Evolutionary conservation across 345 rosid species (phyloP), one percentile per base, ranked within the genome.

Genomic region (Geranium rotundifolium): DNA sequence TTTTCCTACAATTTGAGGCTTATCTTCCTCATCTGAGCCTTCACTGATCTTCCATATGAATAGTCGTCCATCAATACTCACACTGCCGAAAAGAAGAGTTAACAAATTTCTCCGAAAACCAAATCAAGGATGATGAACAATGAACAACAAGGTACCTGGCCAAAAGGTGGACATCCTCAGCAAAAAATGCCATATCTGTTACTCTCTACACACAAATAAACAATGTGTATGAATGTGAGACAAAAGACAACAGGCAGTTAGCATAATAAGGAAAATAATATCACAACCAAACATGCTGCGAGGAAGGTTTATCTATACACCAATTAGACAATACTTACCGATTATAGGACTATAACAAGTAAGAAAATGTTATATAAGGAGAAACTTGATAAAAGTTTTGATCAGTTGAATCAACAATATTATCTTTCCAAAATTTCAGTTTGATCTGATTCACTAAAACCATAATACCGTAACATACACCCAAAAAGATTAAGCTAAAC

Each of bases 121-220:
- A 60, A 23, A 49, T 13, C 50, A 46, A 18, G 5, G 56, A 19
- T 4, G 60, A 17, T 18, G 10, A 19, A 18, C 5, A 1, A 7
- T 17, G 54, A 18, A 17, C 17, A 69, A 63, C 56, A 46, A 52
- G 37, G 31, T 76, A 87, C 95, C 90, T 87, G 52, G 95, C 90
- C 69, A 87, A 67, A 61, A 85, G 84, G 74, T 87, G 90, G 73
- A 87, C 95, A 81, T 87, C 95, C 73, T 87, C 90, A 4, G 90
- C 86, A 39, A 87, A 87, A 77, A 87, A 87, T n/a, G 82, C 85
- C 95, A 85, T 87, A 72, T 87, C 90, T 14, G 85, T 71, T 41
- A 85, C 85, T 70, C 79, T 78, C 90, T 84, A 72, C 63, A 72
- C 3, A 3, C 19, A 59, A 20, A 66, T 57, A 50, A 52, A 67